phyloP scores from a whole-genome alignment of 768 basidiomycete species.

The Dioszegia hungarica region DNA sequence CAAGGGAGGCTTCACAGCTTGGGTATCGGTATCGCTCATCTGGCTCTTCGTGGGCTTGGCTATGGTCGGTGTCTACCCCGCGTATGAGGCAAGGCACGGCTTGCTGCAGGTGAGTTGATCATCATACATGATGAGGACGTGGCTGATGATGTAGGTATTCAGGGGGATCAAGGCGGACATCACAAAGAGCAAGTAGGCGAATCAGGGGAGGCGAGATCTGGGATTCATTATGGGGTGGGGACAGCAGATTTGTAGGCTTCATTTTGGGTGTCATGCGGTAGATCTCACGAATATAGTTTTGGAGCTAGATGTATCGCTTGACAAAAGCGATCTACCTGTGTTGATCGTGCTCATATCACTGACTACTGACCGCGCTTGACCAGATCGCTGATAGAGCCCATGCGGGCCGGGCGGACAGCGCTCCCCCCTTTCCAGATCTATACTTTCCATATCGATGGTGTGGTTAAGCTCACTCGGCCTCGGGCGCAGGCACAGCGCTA shows the following conservation, averaged over 20 bases:
- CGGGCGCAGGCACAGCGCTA: too few species aligned
- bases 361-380: too few species aligned
- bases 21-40: conserved; percentile 74
- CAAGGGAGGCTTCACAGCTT: conserved; percentile 52
- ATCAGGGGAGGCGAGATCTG: neutral
- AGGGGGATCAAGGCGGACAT: conserved; percentile 5
- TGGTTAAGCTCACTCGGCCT: too few species aligned
- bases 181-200: neutral
- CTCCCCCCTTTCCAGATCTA: too few species aligned
- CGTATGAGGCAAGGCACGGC: conserved; percentile 74
- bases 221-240: neutral
- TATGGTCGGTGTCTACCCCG: conserved; percentile 74
- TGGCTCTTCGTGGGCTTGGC: conserved; percentile 77
- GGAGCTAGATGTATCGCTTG: too few species aligned
- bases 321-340: too few species aligned
- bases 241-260: neutral
- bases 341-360: too few species aligned
- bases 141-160: neutral
- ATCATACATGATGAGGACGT: neutral
- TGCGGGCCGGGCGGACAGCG: too few species aligned
- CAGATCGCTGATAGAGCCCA: too few species aligned
- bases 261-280: too few species aligned
- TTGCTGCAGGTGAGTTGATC: conserved; percentile 55
- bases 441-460: too few species aligned
- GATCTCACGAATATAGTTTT: too few species aligned